These are phyloP conservation scores for Takashimella koratensis DNA, from an alignment of 1,284 basidiomycete genomes.

Conservation along the genomic window DNA sequence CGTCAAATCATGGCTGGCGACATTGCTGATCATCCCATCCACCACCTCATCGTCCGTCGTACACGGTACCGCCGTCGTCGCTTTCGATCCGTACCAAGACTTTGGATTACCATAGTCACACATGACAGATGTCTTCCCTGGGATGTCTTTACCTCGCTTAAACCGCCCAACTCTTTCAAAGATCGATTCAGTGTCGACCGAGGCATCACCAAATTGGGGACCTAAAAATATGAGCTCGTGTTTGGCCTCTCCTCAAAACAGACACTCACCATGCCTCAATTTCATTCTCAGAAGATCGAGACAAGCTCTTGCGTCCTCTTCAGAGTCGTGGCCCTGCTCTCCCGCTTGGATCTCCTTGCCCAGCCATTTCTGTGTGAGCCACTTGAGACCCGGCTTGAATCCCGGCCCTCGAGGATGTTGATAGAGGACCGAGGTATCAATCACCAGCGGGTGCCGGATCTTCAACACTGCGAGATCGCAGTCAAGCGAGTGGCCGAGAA, in stretches of 20 bases:
- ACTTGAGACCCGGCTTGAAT: conserved; percentile 84
- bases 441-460: conserved; percentile 73
- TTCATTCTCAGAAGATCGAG: conserved; percentile 77
- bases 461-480: conserved; percentile 81
- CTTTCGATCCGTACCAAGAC: conserved; percentile 76
- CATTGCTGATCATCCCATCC: conserved; percentile 58
- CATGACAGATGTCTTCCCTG: conserved; percentile 61
- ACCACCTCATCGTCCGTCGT: conserved; percentile 67
- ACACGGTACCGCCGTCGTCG: conserved; percentile 68
- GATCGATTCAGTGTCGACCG: conserved; percentile 74
- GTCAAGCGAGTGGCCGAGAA: conserved; percentile 91
- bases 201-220: conserved; percentile 74
- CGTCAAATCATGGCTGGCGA: conserved; percentile 68
- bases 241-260: neutral
- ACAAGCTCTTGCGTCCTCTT: conserved; percentile 85
- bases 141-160: conserved; percentile 11
- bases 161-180: conserved; percentile 72
- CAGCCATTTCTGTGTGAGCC: conserved; percentile 88
- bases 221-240: conserved; percentile 47
- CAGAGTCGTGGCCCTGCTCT: conserved; percentile 80
- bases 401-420: conserved; percentile 86
- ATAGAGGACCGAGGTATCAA: conserved; percentile 83
- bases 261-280: conserved; percentile 62
- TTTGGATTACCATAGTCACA: conserved; percentile 79
- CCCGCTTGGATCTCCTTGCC: conserved; percentile 71